Conservation (phyloP, 805 yeast species). For the Candida parachauliodes region DNA sequence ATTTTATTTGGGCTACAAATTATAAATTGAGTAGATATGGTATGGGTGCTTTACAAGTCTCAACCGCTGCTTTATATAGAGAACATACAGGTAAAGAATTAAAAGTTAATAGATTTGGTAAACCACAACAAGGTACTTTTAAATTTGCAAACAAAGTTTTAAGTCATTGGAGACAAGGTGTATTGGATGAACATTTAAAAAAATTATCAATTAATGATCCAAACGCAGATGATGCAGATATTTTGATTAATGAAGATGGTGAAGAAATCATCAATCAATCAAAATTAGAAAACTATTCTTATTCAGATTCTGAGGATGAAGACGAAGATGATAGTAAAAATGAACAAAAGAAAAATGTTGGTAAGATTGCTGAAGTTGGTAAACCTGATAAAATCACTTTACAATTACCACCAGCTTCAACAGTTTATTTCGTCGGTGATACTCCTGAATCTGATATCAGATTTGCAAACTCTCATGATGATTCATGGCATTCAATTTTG, state of each 20-base stretch:
- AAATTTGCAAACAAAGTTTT: slow-evolving; percentile 77
- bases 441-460: slow-evolving; percentile 87
- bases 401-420: slow-evolving; percentile 77
- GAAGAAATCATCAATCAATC: slow-evolving; percentile 43
- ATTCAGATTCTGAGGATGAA: slow-evolving; percentile 27
- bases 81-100: slow-evolving; percentile 83
- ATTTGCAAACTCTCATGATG: slow-evolving; percentile 83
- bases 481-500: slow-evolving; percentile 78
- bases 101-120: slow-evolving; percentile 80
- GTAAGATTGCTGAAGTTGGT: slow-evolving; percentile 28
- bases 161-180: slow-evolving; percentile 73
- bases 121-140: slow-evolving; percentile 86
- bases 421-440: slow-evolving; percentile 86
- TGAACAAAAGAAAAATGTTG: slow-evolving; percentile 15
- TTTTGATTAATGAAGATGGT: slow-evolving; percentile 41
- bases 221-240: slow-evolving; percentile 38
- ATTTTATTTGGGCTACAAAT: slow-evolving; percentile 91
- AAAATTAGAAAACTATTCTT: slow-evolving; percentile 34
- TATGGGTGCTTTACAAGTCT: slow-evolving; percentile 91
- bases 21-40: slow-evolving; percentile 81
- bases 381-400: slow-evolving; percentile 39
- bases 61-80: slow-evolving; percentile 78
- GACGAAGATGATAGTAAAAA: slow-evolving; percentile 24
- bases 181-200: slow-evolving; percentile 69
- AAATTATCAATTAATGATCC: slow-evolving; percentile 44